Evolutionary conservation across 2,329 filamentous ascomycete species (phyloP), one percentile per base, ranked within the genome.

Genomic region (Simplicillium sp.): DNA sequence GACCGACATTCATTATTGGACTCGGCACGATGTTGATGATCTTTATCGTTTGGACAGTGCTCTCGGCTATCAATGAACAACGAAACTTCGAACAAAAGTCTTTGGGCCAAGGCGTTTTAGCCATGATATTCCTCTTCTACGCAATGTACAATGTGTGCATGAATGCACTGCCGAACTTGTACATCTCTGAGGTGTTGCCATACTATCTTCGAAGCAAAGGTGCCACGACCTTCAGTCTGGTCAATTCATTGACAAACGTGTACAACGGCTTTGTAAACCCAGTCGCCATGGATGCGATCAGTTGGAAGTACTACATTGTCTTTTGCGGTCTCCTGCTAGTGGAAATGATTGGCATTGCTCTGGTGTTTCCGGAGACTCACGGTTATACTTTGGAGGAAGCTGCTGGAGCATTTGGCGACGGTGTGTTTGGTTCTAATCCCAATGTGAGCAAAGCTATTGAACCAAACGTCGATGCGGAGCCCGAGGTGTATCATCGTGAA

Each of bases 101-200:
- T 50, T 7, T 51, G 14, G 66, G 64, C 11, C 59, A 62, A 37
- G 66, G 59, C 7, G 64, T 69, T 15, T 65, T 73, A 42, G 64
- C 63, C 11, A 62, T 64, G 44, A 61, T 72, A 17, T 72, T 62
- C 48, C 54, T 68, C 39, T 69, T 62, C 54, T 62, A 57, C 40
- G 60, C 67, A 33, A 52, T 59, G 42, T 62, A 70, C 48, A 46
- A 61, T 29, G 57, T 67, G 37, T 63, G 20, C 20, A 25, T 63
- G 8, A 68, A 61, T 52, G 66, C 66, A n/a, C 63, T 64, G 41
- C 54, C 68, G 2, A 55, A 67, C 13, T 53, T 68, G 37, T 71
- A 64, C 43, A 54, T 53, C 3, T 53, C 53, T 8, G 50, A 52
- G 41, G 46, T 52, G 29, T 42, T 47, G 5, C 46, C 45, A 4